phyloP scores from a whole-genome alignment of 2,329 filamentous ascomycete species.

The Fusarium tanahbumbuense region DNA sequence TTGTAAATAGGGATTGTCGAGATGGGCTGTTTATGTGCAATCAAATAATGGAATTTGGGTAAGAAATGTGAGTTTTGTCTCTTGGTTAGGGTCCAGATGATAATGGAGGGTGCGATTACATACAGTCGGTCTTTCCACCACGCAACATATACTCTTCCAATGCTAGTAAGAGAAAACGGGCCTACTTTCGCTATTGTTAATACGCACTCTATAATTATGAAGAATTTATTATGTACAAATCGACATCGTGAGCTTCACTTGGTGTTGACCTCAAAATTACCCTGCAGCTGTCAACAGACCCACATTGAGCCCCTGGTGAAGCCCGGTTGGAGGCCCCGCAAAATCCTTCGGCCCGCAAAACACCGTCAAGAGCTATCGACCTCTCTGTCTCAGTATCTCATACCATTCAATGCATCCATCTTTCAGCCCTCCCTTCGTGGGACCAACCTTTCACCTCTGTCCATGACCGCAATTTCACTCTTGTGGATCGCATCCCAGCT shows the following conservation, averaged over 20 bases:
- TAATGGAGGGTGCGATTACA: no score
- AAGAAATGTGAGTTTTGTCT: neutral
- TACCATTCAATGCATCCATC: slow-evolving; percentile 3
- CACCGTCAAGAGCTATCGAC: neutral
- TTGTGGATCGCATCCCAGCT: slow-evolving; percentile 1
- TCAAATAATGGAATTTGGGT: accelerated
- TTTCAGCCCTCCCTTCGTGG: slow-evolving; percentile 34
- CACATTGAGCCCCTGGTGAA: neutral
- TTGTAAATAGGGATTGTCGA: neutral
- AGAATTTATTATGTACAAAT: neutral
- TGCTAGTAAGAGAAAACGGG: no score
- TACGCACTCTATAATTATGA: neutral
- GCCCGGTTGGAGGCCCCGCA: slow-evolving; percentile 2
- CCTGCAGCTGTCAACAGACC: slow-evolving; percentile 3
- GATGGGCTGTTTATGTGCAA: accelerated
- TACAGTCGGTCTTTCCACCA: neutral
- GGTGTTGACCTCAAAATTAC: neutral
- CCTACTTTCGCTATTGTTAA: no score
- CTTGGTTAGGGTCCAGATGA: no score
- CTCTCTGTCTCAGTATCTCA: slow-evolving; percentile 19
- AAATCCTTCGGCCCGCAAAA: slow-evolving; percentile 25
- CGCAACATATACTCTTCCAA: neutral
- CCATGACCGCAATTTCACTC: slow-evolving; percentile 15
- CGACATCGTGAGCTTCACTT: neutral
- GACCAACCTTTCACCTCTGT: slow-evolving; percentile 9